Conservation (phyloP, 495 filamentous ascomycete genomes). For the Podospora anserina region DNA sequence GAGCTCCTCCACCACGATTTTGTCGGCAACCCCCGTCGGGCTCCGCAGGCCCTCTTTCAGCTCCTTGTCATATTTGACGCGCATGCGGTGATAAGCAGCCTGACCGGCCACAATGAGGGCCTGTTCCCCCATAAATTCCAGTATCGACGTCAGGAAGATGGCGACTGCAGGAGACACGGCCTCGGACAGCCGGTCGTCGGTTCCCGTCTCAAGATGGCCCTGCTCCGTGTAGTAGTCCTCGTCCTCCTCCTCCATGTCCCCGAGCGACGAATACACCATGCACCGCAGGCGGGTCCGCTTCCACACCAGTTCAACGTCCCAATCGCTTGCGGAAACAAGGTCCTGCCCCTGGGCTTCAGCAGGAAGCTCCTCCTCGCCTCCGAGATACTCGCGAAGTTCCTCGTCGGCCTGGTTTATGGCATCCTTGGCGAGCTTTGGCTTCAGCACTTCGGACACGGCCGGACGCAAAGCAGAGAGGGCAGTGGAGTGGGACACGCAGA, state of each 20-base stretch:
- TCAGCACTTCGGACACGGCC: slow-evolving; percentile 82
- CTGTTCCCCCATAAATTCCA: slow-evolving; percentile 93
- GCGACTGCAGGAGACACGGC: slow-evolving; percentile 88
- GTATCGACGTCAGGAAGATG: slow-evolving; percentile 90
- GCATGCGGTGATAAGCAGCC: slow-evolving; percentile 72
- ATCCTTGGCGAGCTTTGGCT: slow-evolving; percentile 80
- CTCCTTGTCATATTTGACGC: slow-evolving; percentile 49
- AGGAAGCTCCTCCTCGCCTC: slow-evolving; percentile 68
- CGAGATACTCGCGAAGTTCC: slow-evolving; percentile 83
- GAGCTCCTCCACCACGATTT: slow-evolving; percentile 77
- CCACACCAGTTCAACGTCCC: slow-evolving; percentile 86
- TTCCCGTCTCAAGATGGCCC: slow-evolving; percentile 59
- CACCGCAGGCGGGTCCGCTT: slow-evolving; percentile 86
- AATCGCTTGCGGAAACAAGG: slow-evolving; percentile 55
- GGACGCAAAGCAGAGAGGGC: slow-evolving; percentile 72
- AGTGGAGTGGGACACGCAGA: slow-evolving; percentile 78
- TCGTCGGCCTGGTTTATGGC: slow-evolving; percentile 86
- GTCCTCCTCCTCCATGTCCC: slow-evolving; percentile 96
- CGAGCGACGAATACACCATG: slow-evolving; percentile 96
- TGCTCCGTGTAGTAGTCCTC: slow-evolving; percentile 80
- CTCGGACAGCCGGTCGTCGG: slow-evolving; percentile 54
- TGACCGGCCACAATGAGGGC: slow-evolving; percentile 83
- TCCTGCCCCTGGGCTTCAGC: slow-evolving; percentile 54
- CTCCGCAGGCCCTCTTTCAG: slow-evolving; percentile 45
- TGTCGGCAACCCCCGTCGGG: slow-evolving; percentile 49